A percentile compares a stretch with the other conserved stretches of the same genome.
These are phyloP conservation scores for Chlorokybus atmophyticus DNA, from an alignment of 139 green algal genomes.

Conservation along the genomic window DNA sequence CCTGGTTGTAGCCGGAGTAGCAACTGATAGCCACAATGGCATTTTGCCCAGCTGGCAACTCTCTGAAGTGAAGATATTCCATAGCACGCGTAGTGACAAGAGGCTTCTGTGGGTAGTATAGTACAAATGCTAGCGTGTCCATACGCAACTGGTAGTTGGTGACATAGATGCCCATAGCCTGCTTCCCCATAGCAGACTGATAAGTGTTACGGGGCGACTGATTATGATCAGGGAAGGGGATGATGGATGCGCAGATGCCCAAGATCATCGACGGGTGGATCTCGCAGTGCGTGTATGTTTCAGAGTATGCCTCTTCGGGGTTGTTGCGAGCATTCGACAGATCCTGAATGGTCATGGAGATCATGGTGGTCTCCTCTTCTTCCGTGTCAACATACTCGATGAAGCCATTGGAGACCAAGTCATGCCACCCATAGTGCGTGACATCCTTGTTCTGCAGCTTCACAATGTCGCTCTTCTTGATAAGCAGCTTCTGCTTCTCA, in stretches of 20 bases:
- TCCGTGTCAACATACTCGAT: conserved; percentile 76
- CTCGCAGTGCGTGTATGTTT: conserved; percentile 95
- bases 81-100: conserved; percentile 51
- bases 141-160: conserved; percentile 64
- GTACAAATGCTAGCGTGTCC: conserved; percentile 58
- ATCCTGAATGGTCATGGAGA: conserved; percentile 72
- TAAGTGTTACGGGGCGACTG: conserved; percentile 79
- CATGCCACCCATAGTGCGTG: conserved; percentile 33
- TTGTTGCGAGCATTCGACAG: conserved; percentile 22
- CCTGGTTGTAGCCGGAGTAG: conserved; percentile 99
- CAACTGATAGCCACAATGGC: conserved; percentile 89
- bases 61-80: conserved; percentile 45
- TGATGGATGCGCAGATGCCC: conserved; percentile 92
- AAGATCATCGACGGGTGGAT: conserved; percentile 97
- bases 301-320: conserved; percentile 19
- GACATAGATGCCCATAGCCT: conserved; percentile 81
- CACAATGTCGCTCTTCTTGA: conserved; percentile 69
- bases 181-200: conserved; percentile 71
- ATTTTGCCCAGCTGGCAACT: conserved; percentile 64
- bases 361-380: conserved; percentile 98
- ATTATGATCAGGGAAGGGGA: conserved; percentile 99
- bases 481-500: conserved; percentile 51
- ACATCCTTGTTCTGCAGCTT: conserved; percentile 32
- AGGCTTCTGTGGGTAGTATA: conserved; percentile 94
- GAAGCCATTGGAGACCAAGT: conserved; percentile 39